phyloP scores from a whole-genome alignment of 345 rosid species.

The Linum lewisii region DNA sequence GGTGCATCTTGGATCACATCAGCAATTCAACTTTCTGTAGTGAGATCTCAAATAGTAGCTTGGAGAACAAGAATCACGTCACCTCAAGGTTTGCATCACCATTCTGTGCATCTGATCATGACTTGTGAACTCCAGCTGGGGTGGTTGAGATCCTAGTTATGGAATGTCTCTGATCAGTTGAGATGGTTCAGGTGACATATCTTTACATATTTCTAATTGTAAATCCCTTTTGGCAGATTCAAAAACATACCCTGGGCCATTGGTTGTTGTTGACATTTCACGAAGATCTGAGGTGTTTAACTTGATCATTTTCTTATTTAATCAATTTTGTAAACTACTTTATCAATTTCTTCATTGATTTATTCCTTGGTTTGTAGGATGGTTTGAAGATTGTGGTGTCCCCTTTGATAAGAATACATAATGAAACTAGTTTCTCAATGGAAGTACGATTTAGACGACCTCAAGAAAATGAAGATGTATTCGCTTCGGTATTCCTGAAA shows the following conservation, averaged over 20 bases:
- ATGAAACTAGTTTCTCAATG: slow-evolving; percentile 66
- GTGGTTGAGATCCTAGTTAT: neutral
- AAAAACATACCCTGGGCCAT: slow-evolving; percentile 81
- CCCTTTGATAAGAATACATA: slow-evolving; percentile 75
- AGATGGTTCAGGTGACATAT: slow-evolving; percentile 5
- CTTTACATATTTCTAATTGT: slow-evolving; percentile 1
- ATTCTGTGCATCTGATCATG: neutral
- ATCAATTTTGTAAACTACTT: slow-evolving; percentile 5
- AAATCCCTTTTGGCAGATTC: slow-evolving; percentile 44
- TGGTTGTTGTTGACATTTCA: slow-evolving; percentile 60
- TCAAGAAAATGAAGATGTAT: slow-evolving; percentile 42
- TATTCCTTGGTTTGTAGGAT: slow-evolving; percentile 37
- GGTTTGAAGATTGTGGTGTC: slow-evolving; percentile 72
- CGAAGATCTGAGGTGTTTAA: slow-evolving; percentile 57
- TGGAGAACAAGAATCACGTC: slow-evolving; percentile 85
- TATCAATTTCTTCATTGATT: neutral
- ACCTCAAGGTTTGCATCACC: slow-evolving; percentile 48
- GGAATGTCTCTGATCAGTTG: neutral
- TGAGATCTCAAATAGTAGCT: slow-evolving; percentile 51
- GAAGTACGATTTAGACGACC: slow-evolving; percentile 74
- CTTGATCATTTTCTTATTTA: slow-evolving; percentile 12
- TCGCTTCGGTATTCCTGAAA: slow-evolving; percentile 51
- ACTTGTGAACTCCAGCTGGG: neutral
- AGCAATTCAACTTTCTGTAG: slow-evolving; percentile 42
- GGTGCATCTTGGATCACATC: slow-evolving; percentile 50